phyloP scores from a whole-genome alignment of 345 rosid genomes.

The Eutrema yunnanense region DNA sequence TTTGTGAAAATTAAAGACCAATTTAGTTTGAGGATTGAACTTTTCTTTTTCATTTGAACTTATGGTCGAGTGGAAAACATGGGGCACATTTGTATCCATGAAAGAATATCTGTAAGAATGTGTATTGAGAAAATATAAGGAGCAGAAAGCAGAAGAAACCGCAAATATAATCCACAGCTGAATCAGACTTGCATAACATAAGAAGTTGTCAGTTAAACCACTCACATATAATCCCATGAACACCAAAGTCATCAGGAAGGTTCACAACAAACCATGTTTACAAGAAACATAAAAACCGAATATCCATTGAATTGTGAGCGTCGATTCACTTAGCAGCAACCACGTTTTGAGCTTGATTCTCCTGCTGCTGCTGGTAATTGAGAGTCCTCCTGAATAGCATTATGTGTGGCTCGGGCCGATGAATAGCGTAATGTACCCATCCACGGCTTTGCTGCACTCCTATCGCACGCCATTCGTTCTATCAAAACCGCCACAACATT shows the following conservation, averaged over 20 bases:
- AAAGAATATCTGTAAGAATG: too few species aligned
- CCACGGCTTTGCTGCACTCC: slow-evolving; percentile 99
- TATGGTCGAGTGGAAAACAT: too few species aligned
- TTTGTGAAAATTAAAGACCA: too few species aligned
- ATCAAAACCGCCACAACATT: not conserved
- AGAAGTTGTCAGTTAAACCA: too few species aligned
- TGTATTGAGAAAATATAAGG: too few species aligned
- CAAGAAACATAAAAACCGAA: not conserved
- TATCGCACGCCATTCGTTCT: slow-evolving; percentile 93
- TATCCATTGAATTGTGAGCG: not conserved
- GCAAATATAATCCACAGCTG: too few species aligned
- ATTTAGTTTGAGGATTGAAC: too few species aligned
- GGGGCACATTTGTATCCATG: too few species aligned
- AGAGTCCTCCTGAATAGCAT: slow-evolving; percentile 93
- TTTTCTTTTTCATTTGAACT: too few species aligned
- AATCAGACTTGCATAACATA: too few species aligned
- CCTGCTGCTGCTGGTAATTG: slow-evolving; percentile 86
- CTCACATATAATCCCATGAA: too few species aligned
- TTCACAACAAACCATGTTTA: not conserved
- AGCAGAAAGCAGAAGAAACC: too few species aligned
- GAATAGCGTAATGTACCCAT: slow-evolving; percentile 95
- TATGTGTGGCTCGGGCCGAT: slow-evolving; percentile 96
- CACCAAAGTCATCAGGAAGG: not conserved
- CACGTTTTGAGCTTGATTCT: slow-evolving; percentile 53
- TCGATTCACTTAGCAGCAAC: slow-evolving; percentile 46